Percentiles rank a stretch among this genome's conserved stretches.
Evolutionary conservation across 139 green algal genomes (phyloP).

Genomic region (Pleodorina starrii): DNA sequence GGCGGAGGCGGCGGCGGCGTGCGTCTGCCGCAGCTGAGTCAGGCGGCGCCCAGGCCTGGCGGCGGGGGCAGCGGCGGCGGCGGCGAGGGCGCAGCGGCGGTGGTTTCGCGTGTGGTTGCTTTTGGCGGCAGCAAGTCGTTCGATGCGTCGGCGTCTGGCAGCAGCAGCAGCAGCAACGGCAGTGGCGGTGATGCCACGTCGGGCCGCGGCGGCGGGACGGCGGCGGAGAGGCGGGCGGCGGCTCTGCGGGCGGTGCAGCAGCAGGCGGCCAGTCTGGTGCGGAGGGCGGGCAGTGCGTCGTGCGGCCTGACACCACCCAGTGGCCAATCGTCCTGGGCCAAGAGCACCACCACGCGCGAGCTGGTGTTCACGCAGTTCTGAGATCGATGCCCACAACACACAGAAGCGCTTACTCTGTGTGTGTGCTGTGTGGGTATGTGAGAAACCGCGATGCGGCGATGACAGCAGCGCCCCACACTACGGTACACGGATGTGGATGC

Average conservation of each 20-base stretch:
- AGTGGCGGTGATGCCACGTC: neutral
- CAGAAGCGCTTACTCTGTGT: too few relatives aligned
- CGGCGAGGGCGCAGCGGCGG: neutral
- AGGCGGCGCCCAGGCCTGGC: neutral
- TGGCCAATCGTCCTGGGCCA: neutral
- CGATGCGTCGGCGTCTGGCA: neutral
- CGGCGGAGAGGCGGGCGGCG: neutral
- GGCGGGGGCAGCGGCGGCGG: neutral
- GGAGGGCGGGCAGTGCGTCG: neutral
- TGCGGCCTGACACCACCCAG: neutral
- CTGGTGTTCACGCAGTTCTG: slow-evolving; percentile 9
- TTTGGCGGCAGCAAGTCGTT: neutral
- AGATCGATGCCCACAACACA: too few relatives aligned
- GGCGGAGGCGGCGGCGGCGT: neutral
- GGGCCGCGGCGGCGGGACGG: neutral
- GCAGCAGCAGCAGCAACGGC: slow-evolving; percentile 4
- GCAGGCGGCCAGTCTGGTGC: neutral
- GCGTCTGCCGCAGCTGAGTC: neutral
- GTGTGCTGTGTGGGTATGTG: too few relatives aligned
- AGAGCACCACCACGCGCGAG: neutral
- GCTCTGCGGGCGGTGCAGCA: neutral
- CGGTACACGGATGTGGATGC: too few relatives aligned
- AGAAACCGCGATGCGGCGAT: too few relatives aligned
- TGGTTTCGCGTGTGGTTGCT: too few relatives aligned
- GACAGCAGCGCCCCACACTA: too few relatives aligned